These are phyloP conservation scores for Ceratocystis albifundus DNA, from an alignment of 2,329 filamentous ascomycete genomes.

Conservation along the genomic window DNA sequence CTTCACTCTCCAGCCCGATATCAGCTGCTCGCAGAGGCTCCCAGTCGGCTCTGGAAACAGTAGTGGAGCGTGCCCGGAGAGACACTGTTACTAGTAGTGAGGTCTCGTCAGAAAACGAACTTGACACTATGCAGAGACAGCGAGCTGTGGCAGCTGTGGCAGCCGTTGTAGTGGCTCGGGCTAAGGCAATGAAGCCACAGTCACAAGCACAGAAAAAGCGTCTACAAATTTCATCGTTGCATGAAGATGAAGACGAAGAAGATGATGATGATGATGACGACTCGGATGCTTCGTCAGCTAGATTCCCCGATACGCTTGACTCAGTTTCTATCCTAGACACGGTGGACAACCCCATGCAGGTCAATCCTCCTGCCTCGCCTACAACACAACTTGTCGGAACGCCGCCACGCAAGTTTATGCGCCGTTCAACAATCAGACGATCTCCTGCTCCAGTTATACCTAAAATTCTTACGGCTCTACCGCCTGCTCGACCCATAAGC, in stretches of 20 bases:
- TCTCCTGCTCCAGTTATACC: constrained; percentile 46
- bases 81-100: constrained; percentile 76
- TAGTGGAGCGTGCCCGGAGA: constrained; percentile 56
- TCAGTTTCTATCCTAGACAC: constrained; percentile 59
- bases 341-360: constrained; percentile 47
- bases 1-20: constrained; percentile 8
- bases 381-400: constrained; percentile 51
- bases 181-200: constrained; percentile 26
- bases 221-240: constrained; percentile 44
- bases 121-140: constrained; percentile 55
- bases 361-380: constrained; percentile 35
- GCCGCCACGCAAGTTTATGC: constrained; percentile 47
- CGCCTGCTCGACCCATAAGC: constrained; percentile 57
- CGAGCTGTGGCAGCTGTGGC: constrained; percentile 50
- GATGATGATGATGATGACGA: constrained; percentile 46
- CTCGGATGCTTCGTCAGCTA: constrained; percentile 48
- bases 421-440: constrained; percentile 53
- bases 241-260: constrained; percentile 48
- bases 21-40: constrained; percentile 50
- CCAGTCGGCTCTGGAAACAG: constrained; percentile 56
- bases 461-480: constrained; percentile 51
- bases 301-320: constrained; percentile 56
- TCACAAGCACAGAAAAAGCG: constrained; percentile 31
- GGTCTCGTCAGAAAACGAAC: constrained; percentile 71
- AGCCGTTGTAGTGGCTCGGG: constrained; percentile 34